Evolutionary conservation across 192 early-diverging fungal species (phyloP).

Genomic region (Geosiphon pyriformis): DNA sequence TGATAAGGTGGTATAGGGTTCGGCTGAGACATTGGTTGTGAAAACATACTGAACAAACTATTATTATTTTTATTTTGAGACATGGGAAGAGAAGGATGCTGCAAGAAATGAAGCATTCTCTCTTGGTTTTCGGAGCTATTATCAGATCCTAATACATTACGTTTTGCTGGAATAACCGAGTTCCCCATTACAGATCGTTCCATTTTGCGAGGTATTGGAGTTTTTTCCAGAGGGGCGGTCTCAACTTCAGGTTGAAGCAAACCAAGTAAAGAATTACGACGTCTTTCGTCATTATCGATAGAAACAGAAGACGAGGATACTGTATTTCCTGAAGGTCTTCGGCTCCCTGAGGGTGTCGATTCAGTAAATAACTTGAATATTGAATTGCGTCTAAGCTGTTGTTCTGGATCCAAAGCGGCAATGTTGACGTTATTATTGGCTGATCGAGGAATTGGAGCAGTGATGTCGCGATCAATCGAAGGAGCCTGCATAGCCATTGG

Average conservation of each 20-base stretch:
- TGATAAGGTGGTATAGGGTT: background rate
- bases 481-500: background rate
- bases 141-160: background rate
- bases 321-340: background rate
- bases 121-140: background rate
- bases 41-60: background rate
- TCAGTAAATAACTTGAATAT: slow-evolving; percentile 18
- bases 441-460: slow-evolving; percentile 9
- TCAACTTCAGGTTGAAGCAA: slow-evolving; percentile 15
- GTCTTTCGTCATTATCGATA: background rate
- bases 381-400: slow-evolving; percentile 18
- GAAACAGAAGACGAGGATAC: background rate
- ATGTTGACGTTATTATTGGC: slow-evolving; percentile 10
- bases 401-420: slow-evolving; percentile 19
- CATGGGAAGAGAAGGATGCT: background rate
- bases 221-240: too few relatives aligned
- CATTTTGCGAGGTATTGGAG: background rate
- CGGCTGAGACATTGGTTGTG: background rate
- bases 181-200: slow-evolving; percentile 1
- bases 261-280: slow-evolving; percentile 10
- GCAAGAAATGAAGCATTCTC: background rate
- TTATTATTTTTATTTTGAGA: background rate
- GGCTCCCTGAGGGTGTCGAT: background rate
- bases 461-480: slow-evolving; percentile 6
- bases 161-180: background rate